Conservation (phyloP, 805 yeast genomes). For the Candida boleticola region DNA sequence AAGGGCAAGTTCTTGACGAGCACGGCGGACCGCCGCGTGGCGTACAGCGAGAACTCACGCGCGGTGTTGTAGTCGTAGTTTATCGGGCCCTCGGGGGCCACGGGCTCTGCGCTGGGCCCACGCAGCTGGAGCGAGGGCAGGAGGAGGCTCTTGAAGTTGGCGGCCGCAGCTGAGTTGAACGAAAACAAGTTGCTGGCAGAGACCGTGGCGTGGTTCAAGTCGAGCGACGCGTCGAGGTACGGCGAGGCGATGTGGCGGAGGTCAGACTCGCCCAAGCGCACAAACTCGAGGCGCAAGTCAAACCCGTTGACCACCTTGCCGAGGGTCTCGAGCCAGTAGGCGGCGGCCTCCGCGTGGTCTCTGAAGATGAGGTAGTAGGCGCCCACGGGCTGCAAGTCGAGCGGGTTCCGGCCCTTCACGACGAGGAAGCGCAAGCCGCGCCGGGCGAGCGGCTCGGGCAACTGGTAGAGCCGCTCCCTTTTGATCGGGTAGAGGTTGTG, state of each 20-base stretch:
- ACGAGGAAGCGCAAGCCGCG: slow-evolving; percentile 35
- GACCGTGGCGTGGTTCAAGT: neutral
- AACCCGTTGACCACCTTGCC: slow-evolving; percentile 52
- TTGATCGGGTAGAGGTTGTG: slow-evolving; percentile 33
- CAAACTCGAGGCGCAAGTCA: slow-evolving; percentile 45
- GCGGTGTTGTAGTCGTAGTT: neutral
- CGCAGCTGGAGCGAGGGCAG: neutral
- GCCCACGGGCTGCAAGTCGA: slow-evolving; percentile 42
- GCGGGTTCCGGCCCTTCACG: slow-evolving; percentile 49
- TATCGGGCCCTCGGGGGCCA: neutral
- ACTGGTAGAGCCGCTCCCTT: slow-evolving; percentile 27
- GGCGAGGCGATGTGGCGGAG: slow-evolving; percentile 32
- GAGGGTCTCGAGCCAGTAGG: slow-evolving; percentile 49
- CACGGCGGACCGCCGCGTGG: slow-evolving; percentile 27
- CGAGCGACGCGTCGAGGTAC: slow-evolving; percentile 12
- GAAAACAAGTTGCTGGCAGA: neutral
- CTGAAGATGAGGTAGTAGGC: slow-evolving; percentile 55
- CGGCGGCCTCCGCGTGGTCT: slow-evolving; percentile 46
- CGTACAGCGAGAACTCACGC: neutral
- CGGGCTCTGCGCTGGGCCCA: no score
- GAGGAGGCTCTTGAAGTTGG: neutral
- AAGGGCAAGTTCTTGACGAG: slow-evolving; percentile 48
- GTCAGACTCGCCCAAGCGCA: slow-evolving; percentile 14
- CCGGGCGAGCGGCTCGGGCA: slow-evolving; percentile 17
- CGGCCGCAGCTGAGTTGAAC: neutral